Conservation (phyloP, 805 yeast species). For the Candida pseudoglaebosa region DNA sequence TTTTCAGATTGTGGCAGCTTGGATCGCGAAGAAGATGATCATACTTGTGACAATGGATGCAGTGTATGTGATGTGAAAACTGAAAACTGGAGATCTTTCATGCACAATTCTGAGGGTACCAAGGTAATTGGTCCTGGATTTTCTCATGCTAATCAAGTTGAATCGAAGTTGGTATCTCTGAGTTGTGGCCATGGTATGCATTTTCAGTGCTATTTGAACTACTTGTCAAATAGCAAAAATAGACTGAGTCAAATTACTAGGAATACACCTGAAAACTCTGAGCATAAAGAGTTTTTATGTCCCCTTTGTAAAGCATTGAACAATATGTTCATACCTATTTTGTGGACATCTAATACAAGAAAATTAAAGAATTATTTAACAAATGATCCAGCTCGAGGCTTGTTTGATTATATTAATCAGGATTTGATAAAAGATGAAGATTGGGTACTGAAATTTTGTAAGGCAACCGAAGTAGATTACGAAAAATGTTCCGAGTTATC, state of each 20-base stretch:
- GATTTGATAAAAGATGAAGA: conserved; percentile 13
- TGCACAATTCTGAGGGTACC: conserved; percentile 32
- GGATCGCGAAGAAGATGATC: conserved; percentile 32
- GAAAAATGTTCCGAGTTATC: conserved; percentile 22
- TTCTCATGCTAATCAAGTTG: conserved; percentile 35
- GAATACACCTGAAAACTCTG: conserved; percentile 71
- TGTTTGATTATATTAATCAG: conserved; percentile 14
- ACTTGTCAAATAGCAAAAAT: conserved; percentile 50
- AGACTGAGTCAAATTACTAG: conserved; percentile 73
- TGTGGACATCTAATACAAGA: conserved; percentile 51
- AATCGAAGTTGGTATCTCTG: conserved; percentile 49
- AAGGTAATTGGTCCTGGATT: conserved; percentile 71
- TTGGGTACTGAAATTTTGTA: conserved; percentile 25
- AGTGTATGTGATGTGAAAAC: conserved; percentile 11
- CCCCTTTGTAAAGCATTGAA: conserved; percentile 88
- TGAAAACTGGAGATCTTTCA: conserved; percentile 34
- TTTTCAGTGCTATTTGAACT: conserved; percentile 66
- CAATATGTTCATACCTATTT: conserved; percentile 76
- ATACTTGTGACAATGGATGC: conserved; percentile 8
- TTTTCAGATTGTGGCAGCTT: conserved; percentile 46
- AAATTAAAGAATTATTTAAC: conserved; percentile 20
- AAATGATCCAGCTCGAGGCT: conserved; percentile 8
- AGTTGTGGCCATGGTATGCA: conserved; percentile 97
- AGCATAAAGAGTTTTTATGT: conserved; percentile 73
- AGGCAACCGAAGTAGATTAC: conserved; percentile 19